These are phyloP conservation scores for Nitzschia sp. DNA, from an alignment of 108 stramenopile species.

Conservation along the genomic window DNA sequence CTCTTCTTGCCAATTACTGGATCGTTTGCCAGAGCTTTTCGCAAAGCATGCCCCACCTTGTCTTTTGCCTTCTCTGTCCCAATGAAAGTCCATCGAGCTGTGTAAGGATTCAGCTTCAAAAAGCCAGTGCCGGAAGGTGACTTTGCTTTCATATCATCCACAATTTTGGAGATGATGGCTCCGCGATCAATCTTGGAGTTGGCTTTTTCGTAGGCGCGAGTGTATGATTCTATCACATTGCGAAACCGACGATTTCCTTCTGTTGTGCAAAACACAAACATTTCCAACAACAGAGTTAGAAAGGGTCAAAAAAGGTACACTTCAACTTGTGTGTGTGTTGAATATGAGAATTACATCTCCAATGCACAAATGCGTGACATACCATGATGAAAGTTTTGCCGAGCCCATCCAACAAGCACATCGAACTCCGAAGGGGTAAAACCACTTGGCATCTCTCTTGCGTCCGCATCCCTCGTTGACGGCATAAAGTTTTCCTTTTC, in stretches of 20 bases:
- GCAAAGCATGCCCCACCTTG: constrained; percentile 41
- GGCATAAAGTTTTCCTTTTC: constrained; percentile 17
- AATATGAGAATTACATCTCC: too few species aligned
- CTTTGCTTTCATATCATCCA: constrained; percentile 15
- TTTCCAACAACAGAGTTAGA: not conserved
- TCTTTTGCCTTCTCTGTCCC: constrained; percentile 38
- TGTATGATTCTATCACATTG: constrained; percentile 28
- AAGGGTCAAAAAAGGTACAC: not conserved
- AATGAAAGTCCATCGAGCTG: constrained; percentile 31
- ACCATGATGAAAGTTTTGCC: constrained; percentile 42
- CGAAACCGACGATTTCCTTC: constrained; percentile 44
- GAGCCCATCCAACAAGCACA: constrained; percentile 34
- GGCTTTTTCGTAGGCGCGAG: constrained; percentile 29
- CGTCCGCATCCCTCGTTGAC: not conserved
- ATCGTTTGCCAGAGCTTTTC: constrained; percentile 16
- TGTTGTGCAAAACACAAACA: constrained; percentile 5
- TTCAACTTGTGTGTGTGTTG: not conserved
- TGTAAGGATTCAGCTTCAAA: constrained; percentile 23
- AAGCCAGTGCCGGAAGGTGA: constrained; percentile 29
- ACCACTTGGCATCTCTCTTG: constrained; percentile 23
- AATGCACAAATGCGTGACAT: not conserved
- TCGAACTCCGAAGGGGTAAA: constrained; percentile 37
- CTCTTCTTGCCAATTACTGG: not conserved
- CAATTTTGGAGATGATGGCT: constrained; percentile 29
- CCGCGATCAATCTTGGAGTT: constrained; percentile 30